Percentiles rank a stretch among this genome's conserved stretches.
phyloP scores from a whole-genome alignment of 2,329 filamentous ascomycete genomes.

The Fusarium metavorans region DNA sequence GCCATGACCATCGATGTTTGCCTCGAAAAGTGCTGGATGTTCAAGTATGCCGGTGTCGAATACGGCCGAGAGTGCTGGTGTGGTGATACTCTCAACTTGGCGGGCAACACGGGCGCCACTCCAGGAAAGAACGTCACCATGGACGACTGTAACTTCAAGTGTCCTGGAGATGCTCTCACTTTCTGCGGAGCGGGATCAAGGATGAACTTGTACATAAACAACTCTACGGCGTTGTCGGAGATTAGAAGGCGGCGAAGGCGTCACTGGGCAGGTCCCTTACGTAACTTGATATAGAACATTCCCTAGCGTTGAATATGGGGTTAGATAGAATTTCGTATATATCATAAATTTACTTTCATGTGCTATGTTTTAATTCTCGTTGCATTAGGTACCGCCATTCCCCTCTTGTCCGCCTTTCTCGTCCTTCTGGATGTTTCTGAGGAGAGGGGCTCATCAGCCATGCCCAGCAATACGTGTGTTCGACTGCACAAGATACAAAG shows the following conservation, averaged over 20 bases:
- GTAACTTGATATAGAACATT: neutral
- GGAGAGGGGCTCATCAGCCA: no score
- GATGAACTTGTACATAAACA: constrained; percentile 50
- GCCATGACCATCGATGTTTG: constrained; percentile 52
- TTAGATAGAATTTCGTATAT: neutral
- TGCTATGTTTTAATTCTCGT: no score
- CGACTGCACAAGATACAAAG: no score
- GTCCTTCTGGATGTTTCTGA: no score
- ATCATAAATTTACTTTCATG: neutral
- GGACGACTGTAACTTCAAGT: constrained; percentile 49
- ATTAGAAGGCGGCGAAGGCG: constrained; percentile 21
- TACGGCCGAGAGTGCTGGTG: constrained; percentile 56
- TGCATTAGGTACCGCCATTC: no score
- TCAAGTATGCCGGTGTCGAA: constrained; percentile 52
- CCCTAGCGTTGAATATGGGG: neutral
- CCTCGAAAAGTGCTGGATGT: constrained; percentile 49
- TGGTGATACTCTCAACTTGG: constrained; percentile 47
- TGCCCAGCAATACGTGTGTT: no score
- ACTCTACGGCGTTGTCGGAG: constrained; percentile 17
- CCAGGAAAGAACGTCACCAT: constrained; percentile 48
- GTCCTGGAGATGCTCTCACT: constrained; percentile 49
- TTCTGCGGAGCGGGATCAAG: constrained; percentile 48
- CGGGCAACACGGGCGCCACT: constrained; percentile 34
- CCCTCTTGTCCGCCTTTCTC: no score
- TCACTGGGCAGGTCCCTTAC: neutral